Base-by-base conservation (phyloP, 129 eudicot genomes). In the Flaveria bidentis region DNA sequence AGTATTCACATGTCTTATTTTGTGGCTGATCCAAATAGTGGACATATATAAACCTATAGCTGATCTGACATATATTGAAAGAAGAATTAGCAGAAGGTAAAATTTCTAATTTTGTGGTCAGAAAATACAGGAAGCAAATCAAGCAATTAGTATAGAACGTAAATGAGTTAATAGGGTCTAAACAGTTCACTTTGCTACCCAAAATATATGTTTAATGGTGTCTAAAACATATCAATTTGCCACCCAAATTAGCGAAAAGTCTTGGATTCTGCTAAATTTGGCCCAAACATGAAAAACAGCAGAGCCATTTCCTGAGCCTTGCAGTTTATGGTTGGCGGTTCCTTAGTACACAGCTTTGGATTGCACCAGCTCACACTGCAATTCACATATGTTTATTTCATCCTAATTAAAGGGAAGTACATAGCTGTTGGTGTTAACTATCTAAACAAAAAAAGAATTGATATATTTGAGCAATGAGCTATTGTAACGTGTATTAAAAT, bases 211-310 rank as follows among this genome's bases (percentile, higher is more conserved):
- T 9, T 57, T 60, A 9, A 9, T 60, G 12, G 16, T 60, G 36
- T 60, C 36, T 60, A 60, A 36, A 25, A 60, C n/a, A 60, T 22
- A 60, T 23, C 39, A 60, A 60, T 60, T 25, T 60, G 66, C 39
- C n/a, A 20, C 30, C 64, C 28, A 57, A 10, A n/a, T 6, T 53
- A 53, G 10, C 1, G 10, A n/a, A 53, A 16, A 53, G 17, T 8
- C 17, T 1, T 55, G 62, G 28, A 18, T 17, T 55, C 12, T 7
- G 20, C 9, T 52, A 55, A 15, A 6, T 15, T 53, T n/a, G 10
- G 60, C 30, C 64, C 25, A n/a, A 53, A 53, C 25, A 53, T 53
- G 60, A 53, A 53, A 15, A 55, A 55, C 26, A 17, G 4, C 62
- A 17, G 12, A 17, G 17, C 26, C 62, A 17, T 55, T 17, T 18